Conservation (phyloP, 495 filamentous ascomycete genomes). For the Penicillium ochrochloron region DNA sequence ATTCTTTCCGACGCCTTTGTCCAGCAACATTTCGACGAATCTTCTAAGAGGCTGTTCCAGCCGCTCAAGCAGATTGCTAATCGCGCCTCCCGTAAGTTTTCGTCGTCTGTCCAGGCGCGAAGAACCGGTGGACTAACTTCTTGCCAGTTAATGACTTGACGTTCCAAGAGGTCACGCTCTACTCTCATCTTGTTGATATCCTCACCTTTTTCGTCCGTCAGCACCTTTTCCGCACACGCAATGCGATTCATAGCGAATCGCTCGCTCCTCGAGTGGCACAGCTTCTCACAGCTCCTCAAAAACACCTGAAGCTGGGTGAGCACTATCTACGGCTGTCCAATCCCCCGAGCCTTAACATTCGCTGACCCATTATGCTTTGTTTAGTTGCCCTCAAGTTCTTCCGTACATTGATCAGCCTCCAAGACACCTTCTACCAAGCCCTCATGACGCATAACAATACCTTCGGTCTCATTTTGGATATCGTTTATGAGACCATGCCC, state of each 20-base stretch:
- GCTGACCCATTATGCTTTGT: neutral
- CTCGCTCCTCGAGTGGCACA: slow-evolving; percentile 82
- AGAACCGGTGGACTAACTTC: slow-evolving; percentile 20
- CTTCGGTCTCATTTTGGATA: slow-evolving; percentile 85
- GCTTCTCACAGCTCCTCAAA: slow-evolving; percentile 83
- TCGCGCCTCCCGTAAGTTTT: slow-evolving; percentile 58
- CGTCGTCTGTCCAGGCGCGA: neutral
- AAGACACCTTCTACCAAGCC: slow-evolving; percentile 91
- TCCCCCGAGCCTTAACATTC: neutral
- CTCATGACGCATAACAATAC: slow-evolving; percentile 83
- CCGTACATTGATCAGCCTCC: slow-evolving; percentile 80
- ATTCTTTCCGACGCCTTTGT: slow-evolving; percentile 87
- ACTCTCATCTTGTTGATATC: slow-evolving; percentile 90
- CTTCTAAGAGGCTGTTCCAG: slow-evolving; percentile 82
- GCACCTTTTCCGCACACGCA: slow-evolving; percentile 83
- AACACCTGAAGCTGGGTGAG: slow-evolving; percentile 90
- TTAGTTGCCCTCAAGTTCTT: slow-evolving; percentile 89
- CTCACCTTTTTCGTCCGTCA: slow-evolving; percentile 93
- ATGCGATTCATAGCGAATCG: slow-evolving; percentile 81
- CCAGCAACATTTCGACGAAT: slow-evolving; percentile 86
- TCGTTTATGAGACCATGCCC: slow-evolving; percentile 88
- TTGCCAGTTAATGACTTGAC: slow-evolving; percentile 61
- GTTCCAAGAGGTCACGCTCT: slow-evolving; percentile 84
- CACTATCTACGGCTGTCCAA: neutral
- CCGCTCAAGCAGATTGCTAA: slow-evolving; percentile 83